Evolutionary conservation across 495 filamentous ascomycete genomes (phyloP), one percentile per base, ranked within the genome.

Genomic region (Venustampulla echinocandica): DNA sequence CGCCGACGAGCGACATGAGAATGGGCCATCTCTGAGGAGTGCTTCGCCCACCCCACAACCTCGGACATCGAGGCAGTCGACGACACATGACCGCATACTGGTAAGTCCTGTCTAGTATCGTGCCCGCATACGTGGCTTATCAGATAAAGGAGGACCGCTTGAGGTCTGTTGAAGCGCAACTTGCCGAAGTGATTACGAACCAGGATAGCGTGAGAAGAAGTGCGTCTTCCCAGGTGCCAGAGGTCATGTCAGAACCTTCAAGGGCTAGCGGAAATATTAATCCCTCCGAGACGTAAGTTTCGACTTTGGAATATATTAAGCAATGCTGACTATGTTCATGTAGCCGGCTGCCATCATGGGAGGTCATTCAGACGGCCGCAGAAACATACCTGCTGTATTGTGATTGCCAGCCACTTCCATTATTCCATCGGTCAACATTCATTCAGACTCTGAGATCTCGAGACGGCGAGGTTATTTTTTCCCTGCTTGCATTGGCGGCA

Each of bases 401-500:
- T 36, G 66, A 73, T 23, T 69, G 63, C 23, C 69, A 73, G 42
- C 68, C 69, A 10, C 53, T 73, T 15, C 69, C 69, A 45, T 52
- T 73, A 4, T 73, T 73, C 35, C 58, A 65, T 34, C 50, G 61
- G 6, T 52, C 54, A 27, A 64, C 49, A 7, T 73, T 73, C 43
- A 19, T 71, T 5, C 39, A 49, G 4, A 68, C 49, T 33, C 45
- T 73, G 0, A 55, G 53, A 21, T 47, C 49, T 10, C 63, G 69
- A 1, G 64, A 70, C 23, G 49, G 60, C 15, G 69, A 73, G 44
- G 43, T 73, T 22, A 50, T 71, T 9, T 69, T 68, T 33, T 57
- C 67, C 10, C 57, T 73, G 1, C 42, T 71, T 30, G 68, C 64
- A 10, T 49, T 73, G 21, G 56, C 58, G 9, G 47, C 64, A 13